Percentiles rank a stretch among this genome's conserved stretches.
These are phyloP conservation scores for Fusarium poae DNA, from an alignment of 2,329 filamentous ascomycete genomes.

Conservation along the genomic window DNA sequence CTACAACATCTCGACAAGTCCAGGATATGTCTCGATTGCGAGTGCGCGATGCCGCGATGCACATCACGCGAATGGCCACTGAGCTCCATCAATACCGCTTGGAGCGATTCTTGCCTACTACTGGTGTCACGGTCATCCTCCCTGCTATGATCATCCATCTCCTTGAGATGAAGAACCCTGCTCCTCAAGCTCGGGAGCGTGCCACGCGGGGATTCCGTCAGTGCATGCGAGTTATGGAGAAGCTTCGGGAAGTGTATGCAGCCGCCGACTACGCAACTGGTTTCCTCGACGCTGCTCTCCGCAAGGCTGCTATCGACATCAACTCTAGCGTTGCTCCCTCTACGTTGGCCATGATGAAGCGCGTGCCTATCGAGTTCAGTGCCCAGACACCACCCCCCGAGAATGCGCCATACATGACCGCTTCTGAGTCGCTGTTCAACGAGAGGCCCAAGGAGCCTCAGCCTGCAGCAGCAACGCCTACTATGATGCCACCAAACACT, in stretches of 20 bases:
- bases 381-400: constrained; percentile 68
- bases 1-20: constrained; percentile 72
- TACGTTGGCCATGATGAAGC: constrained; percentile 54
- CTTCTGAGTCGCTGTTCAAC: constrained; percentile 57
- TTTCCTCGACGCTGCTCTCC: constrained; percentile 91
- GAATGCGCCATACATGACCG: constrained; percentile 59
- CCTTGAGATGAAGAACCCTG: constrained; percentile 88
- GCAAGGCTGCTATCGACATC: constrained; percentile 85
- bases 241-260: constrained; percentile 88
- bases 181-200: constrained; percentile 76
- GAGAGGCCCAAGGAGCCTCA: constrained; percentile 48
- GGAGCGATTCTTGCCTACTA: constrained; percentile 86
- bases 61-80: constrained; percentile 87
- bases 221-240: constrained; percentile 93
- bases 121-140: constrained; percentile 89
- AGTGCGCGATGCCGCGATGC: constrained; percentile 84
- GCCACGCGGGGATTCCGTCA: constrained; percentile 87
- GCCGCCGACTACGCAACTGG: constrained; percentile 96
- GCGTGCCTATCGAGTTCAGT: constrained; percentile 55
- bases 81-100: constrained; percentile 79
- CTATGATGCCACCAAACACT: constrained; percentile 56
- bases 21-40: constrained; percentile 86
- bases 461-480: constrained; percentile 26
- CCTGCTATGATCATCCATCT: constrained; percentile 95
- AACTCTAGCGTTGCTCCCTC: constrained; percentile 55